Base-by-base conservation (phyloP, 139 green algal species). In the Eudorina sp. region DNA sequence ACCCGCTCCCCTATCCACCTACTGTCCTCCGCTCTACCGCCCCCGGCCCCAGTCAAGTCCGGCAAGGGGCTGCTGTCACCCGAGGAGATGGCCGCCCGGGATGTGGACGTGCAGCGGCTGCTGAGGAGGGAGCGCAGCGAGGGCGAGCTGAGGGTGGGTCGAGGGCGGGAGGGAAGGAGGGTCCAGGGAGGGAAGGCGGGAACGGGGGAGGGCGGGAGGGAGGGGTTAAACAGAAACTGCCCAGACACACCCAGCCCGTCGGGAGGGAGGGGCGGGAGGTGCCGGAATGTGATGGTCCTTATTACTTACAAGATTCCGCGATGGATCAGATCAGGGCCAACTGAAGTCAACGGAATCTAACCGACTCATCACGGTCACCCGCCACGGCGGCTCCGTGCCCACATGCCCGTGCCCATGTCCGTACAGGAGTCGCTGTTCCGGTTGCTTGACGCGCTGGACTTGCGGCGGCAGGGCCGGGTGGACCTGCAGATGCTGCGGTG, bases 401-500 rank as follows among this genome's bases (percentile, higher is more conserved):
- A 13, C 51, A 13, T 58, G 13, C 51, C 51, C 51, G 51, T 58
- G 51, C 51, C 51, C n/a, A n/a, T 66, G 27, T 23, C 55, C 55
- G 9, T 29, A 0, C 74, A 83, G 76, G 76, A 81, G 45, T 41
- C 75, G 0, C 31, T 83, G 53, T 34, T 55, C 0, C 51, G 48
- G 3, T 11, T 86, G 55, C 60, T 76, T 0, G 41, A 62, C n/a
- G 60, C 41, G 8, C 45, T 86, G 60, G 80, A 86, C 41, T 60
- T 86, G 80, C 58, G 62, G 27, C 58, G 80, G 45, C 21, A 45
- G 80, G 80, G 80, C 0, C 41, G 62, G 1, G 80, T 86, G 43
- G 80, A 86, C 7, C 18, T 86, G 60, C 80, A 86, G 60, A 48
- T 77, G 60, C 80, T 86, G 40, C n/a, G 80, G 80, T 86, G 45